Evolutionary conservation across 192 early-diverging fungal genomes (phyloP), one percentile per base, ranked within the genome.

Genomic region (Mortierella hygrophila): DNA sequence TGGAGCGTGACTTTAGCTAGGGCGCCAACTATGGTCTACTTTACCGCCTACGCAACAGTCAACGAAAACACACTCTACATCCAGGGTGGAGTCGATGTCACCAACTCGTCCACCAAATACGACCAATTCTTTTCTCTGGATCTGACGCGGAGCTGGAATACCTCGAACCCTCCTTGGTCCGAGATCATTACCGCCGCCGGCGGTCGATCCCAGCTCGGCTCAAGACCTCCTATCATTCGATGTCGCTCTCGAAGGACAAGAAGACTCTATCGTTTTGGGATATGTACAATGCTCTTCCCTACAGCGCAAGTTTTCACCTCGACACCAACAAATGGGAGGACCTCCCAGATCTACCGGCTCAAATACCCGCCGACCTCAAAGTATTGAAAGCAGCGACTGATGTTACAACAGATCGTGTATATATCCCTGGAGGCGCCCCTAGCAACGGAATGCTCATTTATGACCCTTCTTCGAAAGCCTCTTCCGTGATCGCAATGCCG

Each of bases 101-200:
- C 55, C 21, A 60, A 26, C n/a, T 26, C 21, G n/a, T 60, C 55
- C 3, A n/a, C n/a, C 6, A 60, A 1, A 60, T 60, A 60, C 11
- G 37, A 74, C 46, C 42, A 52, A 32, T 54, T 74, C 32, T 74
- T 35, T 9, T 42, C 73, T 7, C 26, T 74, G 4, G 73, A 74
- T n/a, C 32, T 74, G n/a, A 20, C 42, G 3, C 32, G 26, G 49
- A n/a, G 44, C 13, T 74, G 73, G 73, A 55, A 52, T 47, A 26
- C 73, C 6, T 16, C 73, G 4, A 74, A 52, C 7, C 73, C 73
- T 10, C 46, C 73, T 6, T 74, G 73, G 73, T 32, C 42, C 20
- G 20, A 47, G 9, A 15, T 74, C 26, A 4, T 6, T 3, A 21
- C 20, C 18, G 20, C 46, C 18, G 42, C 46, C 4, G 46, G n/a